Percentiles rank a stretch among this genome's conserved stretches.
phyloP scores from a whole-genome alignment of 2,329 filamentous ascomycete genomes.

The Penicillium italicum region DNA sequence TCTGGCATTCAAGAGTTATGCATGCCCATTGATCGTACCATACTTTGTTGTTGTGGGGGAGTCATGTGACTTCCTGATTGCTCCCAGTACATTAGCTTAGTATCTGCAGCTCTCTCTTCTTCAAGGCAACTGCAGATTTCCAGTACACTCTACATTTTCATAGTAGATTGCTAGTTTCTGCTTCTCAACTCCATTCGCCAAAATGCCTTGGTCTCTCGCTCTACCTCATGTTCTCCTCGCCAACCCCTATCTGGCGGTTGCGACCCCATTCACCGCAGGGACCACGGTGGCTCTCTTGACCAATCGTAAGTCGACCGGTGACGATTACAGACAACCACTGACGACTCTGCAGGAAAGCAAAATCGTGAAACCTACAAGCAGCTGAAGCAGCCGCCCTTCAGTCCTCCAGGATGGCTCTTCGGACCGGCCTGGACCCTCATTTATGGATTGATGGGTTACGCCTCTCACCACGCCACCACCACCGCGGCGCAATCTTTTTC shows the following conservation, averaged over 20 bases:
- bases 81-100: too few relatives aligned
- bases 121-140: too few relatives aligned
- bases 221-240: conserved; percentile 32
- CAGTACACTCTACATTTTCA: too few relatives aligned
- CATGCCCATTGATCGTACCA: too few relatives aligned
- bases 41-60: too few relatives aligned
- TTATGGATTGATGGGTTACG: conserved; percentile 79
- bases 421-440: conserved; percentile 52
- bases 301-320: conserved; percentile 22
- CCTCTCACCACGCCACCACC: conserved; percentile 71
- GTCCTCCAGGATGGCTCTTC: conserved; percentile 51
- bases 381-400: conserved; percentile 48
- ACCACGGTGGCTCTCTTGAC: conserved; percentile 30
- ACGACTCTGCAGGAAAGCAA: conserved; percentile 47
- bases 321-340: neutral
- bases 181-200: too few relatives aligned
- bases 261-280: conserved; percentile 25
- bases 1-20: too few relatives aligned
- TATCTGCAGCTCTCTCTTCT: too few relatives aligned
- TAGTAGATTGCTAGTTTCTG: too few relatives aligned
- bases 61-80: too few relatives aligned
- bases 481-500: conserved; percentile 58
- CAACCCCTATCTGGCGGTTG: conserved; percentile 28
- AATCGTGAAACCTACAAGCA: conserved; percentile 38
- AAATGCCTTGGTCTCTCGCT: conserved; percentile 32